Evolutionary conservation across 352 stramenopile species (phyloP).

Genomic region (Vaucheria bursata): DNA sequence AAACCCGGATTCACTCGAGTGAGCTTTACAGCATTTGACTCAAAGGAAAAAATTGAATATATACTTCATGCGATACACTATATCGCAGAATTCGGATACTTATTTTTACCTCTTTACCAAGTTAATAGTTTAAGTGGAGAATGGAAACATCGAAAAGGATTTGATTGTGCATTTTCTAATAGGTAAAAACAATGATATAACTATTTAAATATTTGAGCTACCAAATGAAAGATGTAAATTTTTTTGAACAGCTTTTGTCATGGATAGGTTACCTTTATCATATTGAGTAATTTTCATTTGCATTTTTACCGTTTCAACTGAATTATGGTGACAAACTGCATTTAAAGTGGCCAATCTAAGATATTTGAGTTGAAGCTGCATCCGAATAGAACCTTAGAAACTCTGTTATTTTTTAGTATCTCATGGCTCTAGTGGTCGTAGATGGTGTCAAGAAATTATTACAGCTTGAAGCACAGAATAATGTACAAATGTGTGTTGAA

Average conservation of each 20-base stretch:
- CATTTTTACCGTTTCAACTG: no score
- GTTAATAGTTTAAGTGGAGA: constrained; percentile 87
- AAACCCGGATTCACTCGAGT: constrained; percentile 84
- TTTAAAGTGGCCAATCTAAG: no score
- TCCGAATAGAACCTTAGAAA: no score
- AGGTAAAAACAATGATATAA: constrained; percentile 7
- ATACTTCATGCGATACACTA: constrained; percentile 82
- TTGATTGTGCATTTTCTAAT: constrained; percentile 53
- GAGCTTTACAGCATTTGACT: constrained; percentile 73
- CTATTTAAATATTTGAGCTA: no score
- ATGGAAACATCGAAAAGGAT: constrained; percentile 69
- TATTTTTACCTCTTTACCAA: constrained; percentile 82
- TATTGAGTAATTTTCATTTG: no score
- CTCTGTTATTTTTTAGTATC: no score
- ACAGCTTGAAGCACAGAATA: no score
- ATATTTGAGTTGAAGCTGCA: no score
- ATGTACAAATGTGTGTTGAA: no score
- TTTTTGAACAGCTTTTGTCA: not conserved
- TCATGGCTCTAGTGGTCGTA: no score
- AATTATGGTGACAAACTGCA: no score
- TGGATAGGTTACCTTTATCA: not conserved
- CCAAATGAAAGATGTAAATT: not conserved
- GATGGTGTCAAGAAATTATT: no score
- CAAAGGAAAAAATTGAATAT: constrained; percentile 73
- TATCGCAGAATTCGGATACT: constrained; percentile 78